Evolutionary conservation across 2,329 filamentous ascomycete genomes (phyloP).

Genomic region (Aureobasidium sp.): DNA sequence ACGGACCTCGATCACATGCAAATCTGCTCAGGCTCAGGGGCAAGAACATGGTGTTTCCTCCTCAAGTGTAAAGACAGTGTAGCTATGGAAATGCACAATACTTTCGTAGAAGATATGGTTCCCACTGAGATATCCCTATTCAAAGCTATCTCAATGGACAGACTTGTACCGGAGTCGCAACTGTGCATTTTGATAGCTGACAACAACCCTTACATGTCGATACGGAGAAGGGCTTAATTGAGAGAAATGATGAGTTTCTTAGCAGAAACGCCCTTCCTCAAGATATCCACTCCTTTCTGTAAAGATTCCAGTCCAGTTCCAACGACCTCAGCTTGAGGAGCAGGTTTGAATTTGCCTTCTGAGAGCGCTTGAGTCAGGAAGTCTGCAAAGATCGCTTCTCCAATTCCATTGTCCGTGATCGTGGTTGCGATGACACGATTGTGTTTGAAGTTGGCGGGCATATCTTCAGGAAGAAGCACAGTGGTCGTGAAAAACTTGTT

Average conservation of each 20-base stretch:
- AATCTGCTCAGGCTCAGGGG: not conserved
- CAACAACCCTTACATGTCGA: too few species aligned
- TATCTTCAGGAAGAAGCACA: not conserved
- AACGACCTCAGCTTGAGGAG: slow-evolving; percentile 15
- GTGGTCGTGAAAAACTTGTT: slow-evolving; percentile 2
- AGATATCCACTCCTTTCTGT: slow-evolving; percentile 15
- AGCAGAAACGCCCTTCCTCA: slow-evolving; percentile 17
- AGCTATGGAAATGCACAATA: too few species aligned
- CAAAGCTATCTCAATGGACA: too few species aligned
- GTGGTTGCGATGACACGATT: slow-evolving; percentile 6
- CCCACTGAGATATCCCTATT: too few species aligned
- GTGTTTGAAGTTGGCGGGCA: not conserved
- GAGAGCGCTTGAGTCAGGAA: slow-evolving; percentile 15
- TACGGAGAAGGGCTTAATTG: not conserved
- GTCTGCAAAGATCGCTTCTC: slow-evolving; percentile 1
- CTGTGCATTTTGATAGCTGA: too few species aligned
- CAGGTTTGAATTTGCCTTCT: slow-evolving; percentile 13
- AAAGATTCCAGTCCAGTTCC: slow-evolving; percentile 16
- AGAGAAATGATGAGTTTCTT: slow-evolving; percentile 17
- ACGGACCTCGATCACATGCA: not conserved
- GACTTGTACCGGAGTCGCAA: too few species aligned
- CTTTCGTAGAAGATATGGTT: too few species aligned
- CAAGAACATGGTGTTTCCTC: not conserved
- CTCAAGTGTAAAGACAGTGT: too few species aligned
- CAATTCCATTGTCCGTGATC: slow-evolving; percentile 5